phyloP scores from a whole-genome alignment of 78 protist species.

The Pelomyxa schiedti region DNA sequence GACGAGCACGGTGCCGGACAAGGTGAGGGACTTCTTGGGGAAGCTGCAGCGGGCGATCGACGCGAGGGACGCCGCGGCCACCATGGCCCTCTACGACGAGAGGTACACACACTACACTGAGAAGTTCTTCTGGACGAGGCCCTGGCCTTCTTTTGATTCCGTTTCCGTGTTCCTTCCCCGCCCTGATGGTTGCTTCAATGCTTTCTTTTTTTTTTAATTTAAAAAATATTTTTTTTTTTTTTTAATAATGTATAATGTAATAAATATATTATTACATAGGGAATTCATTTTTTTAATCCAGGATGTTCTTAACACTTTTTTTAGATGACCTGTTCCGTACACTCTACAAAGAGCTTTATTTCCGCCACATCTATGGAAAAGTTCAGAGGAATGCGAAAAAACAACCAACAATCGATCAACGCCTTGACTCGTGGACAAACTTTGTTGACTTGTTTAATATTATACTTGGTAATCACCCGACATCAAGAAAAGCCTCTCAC shows the following conservation, averaged over 20 bases:
- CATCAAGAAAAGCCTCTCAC: not conserved
- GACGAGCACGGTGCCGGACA: not conserved
- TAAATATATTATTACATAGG: not conserved
- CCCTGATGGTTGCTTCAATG: too few relatives aligned
- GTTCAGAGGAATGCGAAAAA: too few relatives aligned
- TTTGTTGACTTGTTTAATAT: constrained; percentile 61
- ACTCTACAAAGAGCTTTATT: constrained; percentile 80
- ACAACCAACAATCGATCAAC: constrained; percentile 50
- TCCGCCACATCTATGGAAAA: constrained; percentile 73
- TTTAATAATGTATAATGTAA: not conserved
- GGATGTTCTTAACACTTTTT: not conserved
- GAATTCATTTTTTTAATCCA: not conserved
- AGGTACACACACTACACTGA: not conserved
- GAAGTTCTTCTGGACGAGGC: too few relatives aligned
- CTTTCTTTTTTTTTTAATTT: not conserved
- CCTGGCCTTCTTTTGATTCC: not conserved
- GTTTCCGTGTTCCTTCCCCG: not conserved
- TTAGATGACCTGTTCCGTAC: constrained; percentile 19
- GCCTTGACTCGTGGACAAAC: constrained; percentile 62
- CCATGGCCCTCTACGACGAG: not conserved
- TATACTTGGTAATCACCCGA: constrained; percentile 19
- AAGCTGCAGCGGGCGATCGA: not conserved
- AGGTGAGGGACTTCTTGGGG: not conserved
- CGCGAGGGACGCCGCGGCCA: not conserved
- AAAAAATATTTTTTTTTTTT: not conserved